Base-by-base conservation (phyloP, 805 yeast species). In the Limtongozyma cylindracea region DNA sequence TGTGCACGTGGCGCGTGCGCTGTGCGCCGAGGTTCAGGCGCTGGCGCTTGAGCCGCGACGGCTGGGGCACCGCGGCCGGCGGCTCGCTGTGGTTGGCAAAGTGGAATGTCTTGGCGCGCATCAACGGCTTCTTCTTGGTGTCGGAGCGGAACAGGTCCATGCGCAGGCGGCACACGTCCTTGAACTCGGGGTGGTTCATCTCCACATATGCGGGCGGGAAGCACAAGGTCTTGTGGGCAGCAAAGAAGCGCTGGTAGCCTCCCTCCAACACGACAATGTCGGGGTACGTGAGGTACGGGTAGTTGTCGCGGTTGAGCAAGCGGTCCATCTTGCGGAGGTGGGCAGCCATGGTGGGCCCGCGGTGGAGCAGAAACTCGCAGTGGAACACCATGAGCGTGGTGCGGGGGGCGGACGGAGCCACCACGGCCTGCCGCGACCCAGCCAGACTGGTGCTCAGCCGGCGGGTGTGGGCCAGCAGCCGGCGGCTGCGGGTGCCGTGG, bases 341-440 rank as follows among this genome's bases (percentile, higher is more conserved):
- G 24, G 66, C 53, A 1, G 96, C 96, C 72, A 88, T 64, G 21
- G 71, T 49, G 4, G 98, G 98, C n/a, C 96, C 93, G 27, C 98
- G 56, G 38, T 71, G 77, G 5, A 91, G 64, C 18, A 91, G 71
- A 41, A 78, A 84, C 45, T 88, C 98, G 46, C 98, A 88, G 44
- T 88, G 95, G 50, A 88, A 84, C 8, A 88, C 55, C 5, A 84
- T 41, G 24, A 88, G 47, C 15, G 15, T 13, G n/a, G n/a, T n/a
- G n/a, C n/a, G n/a, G n/a, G n/a, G n/a, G n/a, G n/a, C n/a, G n/a
- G n/a, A n/a, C n/a, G n/a, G n/a, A n/a, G n/a, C n/a, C n/a, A n/a
- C n/a, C n/a, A n/a, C n/a, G n/a, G n/a, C n/a, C n/a, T n/a, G n/a
- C n/a, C n/a, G n/a, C n/a, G n/a, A n/a, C 15, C 15, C 15, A 5